Evolutionary conservation across 495 filamentous ascomycete species (phyloP).

Genomic region (Immersiella caudata): DNA sequence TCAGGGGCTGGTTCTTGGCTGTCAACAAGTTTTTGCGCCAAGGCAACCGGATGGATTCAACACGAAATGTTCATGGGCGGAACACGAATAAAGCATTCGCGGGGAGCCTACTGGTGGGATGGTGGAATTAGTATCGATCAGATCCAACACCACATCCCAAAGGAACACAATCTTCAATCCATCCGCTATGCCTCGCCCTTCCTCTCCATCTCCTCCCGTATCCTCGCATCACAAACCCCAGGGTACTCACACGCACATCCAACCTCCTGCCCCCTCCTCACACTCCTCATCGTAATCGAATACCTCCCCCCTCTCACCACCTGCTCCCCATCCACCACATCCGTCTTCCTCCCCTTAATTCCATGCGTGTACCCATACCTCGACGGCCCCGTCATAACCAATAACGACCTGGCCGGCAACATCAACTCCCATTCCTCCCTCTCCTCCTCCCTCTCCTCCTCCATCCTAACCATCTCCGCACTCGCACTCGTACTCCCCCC

Average conservation of each 20-base stretch:
- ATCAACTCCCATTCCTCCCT: slow-evolving; percentile 31
- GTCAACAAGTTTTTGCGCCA: no score
- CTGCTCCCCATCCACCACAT: slow-evolving; percentile 28
- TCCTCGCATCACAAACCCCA: slow-evolving; percentile 37
- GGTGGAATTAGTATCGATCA: no score
- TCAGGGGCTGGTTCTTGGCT: no score
- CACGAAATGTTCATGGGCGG: no score
- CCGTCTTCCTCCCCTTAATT: slow-evolving; percentile 36
- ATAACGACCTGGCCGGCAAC: slow-evolving; percentile 33
- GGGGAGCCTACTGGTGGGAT: no score
- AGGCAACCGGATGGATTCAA: no score
- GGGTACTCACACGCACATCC: slow-evolving; percentile 34
- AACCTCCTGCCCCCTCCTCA: slow-evolving; percentile 27
- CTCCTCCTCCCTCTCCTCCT: not conserved
- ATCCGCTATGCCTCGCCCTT: not conserved
- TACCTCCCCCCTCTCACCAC: slow-evolving; percentile 33
- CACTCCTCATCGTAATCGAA: slow-evolving; percentile 37
- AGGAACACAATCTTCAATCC: no score
- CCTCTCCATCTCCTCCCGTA: slow-evolving; percentile 31
- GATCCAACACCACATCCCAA: no score
- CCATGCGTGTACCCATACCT: slow-evolving; percentile 39
- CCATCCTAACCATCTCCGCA: not conserved
- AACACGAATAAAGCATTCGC: no score
- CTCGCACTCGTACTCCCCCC: not conserved
- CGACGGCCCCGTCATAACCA: slow-evolving; percentile 36